phyloP scores from a whole-genome alignment of 345 rosid genomes.

The Murraya koenigii region DNA sequence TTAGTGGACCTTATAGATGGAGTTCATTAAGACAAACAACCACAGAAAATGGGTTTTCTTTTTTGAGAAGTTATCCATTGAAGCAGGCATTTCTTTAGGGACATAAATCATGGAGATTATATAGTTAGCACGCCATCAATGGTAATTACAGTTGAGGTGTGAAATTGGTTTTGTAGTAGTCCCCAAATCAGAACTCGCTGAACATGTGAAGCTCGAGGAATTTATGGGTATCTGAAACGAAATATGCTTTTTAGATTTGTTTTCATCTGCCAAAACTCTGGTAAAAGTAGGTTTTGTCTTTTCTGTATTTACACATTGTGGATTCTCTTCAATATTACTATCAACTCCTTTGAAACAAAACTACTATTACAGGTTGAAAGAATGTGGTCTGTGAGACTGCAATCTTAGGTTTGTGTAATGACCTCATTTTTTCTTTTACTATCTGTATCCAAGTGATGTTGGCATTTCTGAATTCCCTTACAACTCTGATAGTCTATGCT shows the following conservation, averaged over 20 bases:
- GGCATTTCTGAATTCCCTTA: not conserved
- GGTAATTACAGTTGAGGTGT: not conserved
- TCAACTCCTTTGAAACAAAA: not conserved
- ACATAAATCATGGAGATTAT: not conserved
- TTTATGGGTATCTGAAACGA: not conserved
- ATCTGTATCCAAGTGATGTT: not conserved
- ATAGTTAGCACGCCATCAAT: not conserved
- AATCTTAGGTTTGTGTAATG: not conserved
- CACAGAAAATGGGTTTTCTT: not conserved
- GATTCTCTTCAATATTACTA: too few species aligned
- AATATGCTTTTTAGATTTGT: not conserved
- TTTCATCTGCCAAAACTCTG: not conserved
- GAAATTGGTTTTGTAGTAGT: not conserved
- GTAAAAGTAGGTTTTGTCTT: not conserved
- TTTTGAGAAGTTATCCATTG: not conserved
- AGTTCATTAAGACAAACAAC: not conserved
- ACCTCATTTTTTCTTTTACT: not conserved
- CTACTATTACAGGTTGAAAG: not conserved
- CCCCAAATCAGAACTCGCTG: not conserved
- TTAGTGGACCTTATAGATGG: not conserved
- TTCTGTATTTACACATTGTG: not conserved
- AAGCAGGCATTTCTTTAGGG: not conserved
- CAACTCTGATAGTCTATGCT: not conserved
- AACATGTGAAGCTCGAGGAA: not conserved
- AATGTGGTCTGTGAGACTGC: not conserved